Base-by-base conservation (phyloP, 257 asterid species). In the Solanum chilense region DNA sequence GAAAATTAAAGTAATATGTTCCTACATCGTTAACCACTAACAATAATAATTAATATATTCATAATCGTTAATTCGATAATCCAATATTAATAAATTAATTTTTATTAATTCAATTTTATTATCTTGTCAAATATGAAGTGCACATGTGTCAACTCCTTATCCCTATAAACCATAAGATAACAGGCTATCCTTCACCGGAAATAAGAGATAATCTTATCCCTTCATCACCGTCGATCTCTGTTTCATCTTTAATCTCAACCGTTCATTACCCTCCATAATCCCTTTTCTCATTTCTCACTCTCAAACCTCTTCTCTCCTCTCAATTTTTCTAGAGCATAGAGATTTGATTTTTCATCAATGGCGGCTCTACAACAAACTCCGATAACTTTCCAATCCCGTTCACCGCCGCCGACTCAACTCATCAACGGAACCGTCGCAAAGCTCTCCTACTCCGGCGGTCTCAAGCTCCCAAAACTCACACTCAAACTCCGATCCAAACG, bases 301-400 rank as follows among this genome's bases (percentile, higher is more conserved):
- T 25, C 31, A 11, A 14, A 20, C 68, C 10, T 85, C 21, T 62
- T 12, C 88, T 8, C 44, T 45, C 23, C 39, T 37, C 39, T 37
- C 39, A 37, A 39, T 87, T 75, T 64, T 82, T 27, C 66, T 13
- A 21, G 73, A 77, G 60, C 86, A 42, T 85, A 5, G 69, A 31
- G 77, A 31, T 70, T 70, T 31, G 35, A 66, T 8, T 21, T 20
- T 20, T 37, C 83, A 62, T 80, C 60, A 88, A 94, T 94, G 97
- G 95, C 95, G 86, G 92, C 93, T 23, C 87, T 95, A 11, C 97
- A 93, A 70, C 98, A 92, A 91, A 86, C 96, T 27, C 93, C 95
- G 56, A 90, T 92, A 56, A 88, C 95, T 4, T 91, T 92, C 89
- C 95, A 85, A 10, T 88, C 90, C 85, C 91, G 89, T 16, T 87